Conservation (phyloP, 768 basidiomycete genomes). For the Mycena latifolia region DNA sequence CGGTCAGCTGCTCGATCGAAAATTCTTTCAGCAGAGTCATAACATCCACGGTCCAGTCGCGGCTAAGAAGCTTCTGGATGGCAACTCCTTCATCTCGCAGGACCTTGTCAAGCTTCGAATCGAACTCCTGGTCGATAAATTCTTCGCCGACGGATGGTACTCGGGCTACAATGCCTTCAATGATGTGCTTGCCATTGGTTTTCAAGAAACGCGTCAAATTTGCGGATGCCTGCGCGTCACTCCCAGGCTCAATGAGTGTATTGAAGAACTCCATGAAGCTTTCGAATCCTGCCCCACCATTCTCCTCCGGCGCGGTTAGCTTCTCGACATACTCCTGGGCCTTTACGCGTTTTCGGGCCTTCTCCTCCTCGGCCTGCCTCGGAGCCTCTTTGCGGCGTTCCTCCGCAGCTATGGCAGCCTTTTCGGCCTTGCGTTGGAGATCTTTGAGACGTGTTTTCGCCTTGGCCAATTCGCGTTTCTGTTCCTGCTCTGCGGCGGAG, state of each 20-base stretch:
- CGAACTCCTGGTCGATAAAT: constrained; percentile 4
- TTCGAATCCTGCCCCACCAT: constrained; percentile 4
- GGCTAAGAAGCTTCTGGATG: constrained; percentile 14
- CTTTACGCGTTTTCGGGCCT: neutral
- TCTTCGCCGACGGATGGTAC: constrained; percentile 16
- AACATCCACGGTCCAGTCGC: neutral
- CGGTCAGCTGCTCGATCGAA: constrained; percentile 12
- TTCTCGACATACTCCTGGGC: neutral
- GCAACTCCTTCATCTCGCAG: constrained; percentile 4
- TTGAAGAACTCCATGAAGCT: neutral
- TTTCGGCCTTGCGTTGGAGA: neutral
- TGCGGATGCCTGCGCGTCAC: neutral
- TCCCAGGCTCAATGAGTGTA: neutral
- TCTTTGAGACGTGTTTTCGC: neutral
- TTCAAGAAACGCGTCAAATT: constrained; percentile 4
- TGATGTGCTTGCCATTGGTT: neutral
- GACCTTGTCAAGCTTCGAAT: constrained; percentile 6
- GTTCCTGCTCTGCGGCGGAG: neutral
- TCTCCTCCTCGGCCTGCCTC: neutral
- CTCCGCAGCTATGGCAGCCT: neutral
- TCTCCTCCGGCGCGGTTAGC: neutral
- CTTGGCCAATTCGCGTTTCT: neutral
- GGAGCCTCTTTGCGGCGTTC: neutral
- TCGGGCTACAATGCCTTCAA: neutral
- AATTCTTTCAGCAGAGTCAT: constrained; percentile 20